Percentiles rank a stretch among this genome's conserved stretches.
Conservation (phyloP, 768 basidiomycete genomes). For the Boletus vermiculosoides region DNA sequence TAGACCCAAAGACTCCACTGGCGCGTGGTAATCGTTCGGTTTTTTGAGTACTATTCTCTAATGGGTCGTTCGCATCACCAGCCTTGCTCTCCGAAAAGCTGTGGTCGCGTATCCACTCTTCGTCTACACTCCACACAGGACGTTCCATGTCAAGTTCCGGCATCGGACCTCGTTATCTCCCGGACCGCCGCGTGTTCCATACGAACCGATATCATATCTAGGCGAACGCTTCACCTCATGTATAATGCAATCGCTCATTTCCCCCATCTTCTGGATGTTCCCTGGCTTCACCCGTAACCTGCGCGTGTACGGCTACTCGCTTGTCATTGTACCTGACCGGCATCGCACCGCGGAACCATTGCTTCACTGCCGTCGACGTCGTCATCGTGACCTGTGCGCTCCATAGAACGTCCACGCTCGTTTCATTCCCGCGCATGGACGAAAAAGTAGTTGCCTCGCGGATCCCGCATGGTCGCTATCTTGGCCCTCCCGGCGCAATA, state of each 20-base stretch:
- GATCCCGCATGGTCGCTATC: constrained; percentile 28
- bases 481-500: constrained; percentile 12
- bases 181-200: constrained; percentile 14
- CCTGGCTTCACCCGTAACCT: constrained; percentile 3
- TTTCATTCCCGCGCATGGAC: constrained; percentile 31
- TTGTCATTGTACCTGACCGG: constrained; percentile 21
- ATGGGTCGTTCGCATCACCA: background rate
- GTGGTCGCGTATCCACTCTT: constrained; percentile 10
- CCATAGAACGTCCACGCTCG: constrained; percentile 16
- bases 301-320: constrained; percentile 9
- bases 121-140: constrained; percentile 3
- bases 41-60: constrained; percentile 7
- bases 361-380: constrained; percentile 12
- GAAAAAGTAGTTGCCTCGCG: constrained; percentile 26
- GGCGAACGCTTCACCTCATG: constrained; percentile 16
- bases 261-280: constrained; percentile 10
- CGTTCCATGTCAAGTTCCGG: constrained; percentile 15
- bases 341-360: constrained; percentile 16
- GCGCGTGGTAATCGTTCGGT: constrained; percentile 27
- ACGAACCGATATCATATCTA: constrained; percentile 27
- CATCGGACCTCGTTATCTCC: constrained; percentile 23
- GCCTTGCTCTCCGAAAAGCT: constrained; percentile 14
- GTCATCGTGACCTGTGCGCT: constrained; percentile 25
- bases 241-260: constrained; percentile 11
- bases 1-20: constrained; percentile 27